phyloP scores from a whole-genome alignment of 805 yeast genomes.

The Maudiozyma bulderi region DNA sequence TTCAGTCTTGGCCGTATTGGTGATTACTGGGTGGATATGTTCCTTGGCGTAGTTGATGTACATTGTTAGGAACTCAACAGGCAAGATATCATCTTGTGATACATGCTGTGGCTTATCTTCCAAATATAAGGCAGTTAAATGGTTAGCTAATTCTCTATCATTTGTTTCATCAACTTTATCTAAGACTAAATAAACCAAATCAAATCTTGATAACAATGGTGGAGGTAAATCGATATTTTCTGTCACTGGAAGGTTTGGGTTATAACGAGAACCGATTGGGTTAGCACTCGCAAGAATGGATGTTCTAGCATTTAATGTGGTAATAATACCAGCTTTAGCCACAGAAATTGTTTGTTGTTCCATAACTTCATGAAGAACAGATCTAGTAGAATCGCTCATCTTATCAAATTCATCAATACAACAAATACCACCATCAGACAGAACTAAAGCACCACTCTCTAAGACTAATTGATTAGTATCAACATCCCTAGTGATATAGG shows the following conservation, averaged over 20 bases:
- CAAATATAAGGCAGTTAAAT: constrained; percentile 82
- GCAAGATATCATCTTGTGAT: constrained; percentile 56
- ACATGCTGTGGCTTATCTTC: constrained; percentile 78
- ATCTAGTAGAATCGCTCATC: constrained; percentile 89
- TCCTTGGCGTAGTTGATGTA: constrained; percentile 95
- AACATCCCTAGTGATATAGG: constrained; percentile 87
- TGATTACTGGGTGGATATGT: constrained; percentile 66
- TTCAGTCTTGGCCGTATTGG: constrained; percentile 72
- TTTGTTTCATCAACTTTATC: constrained; percentile 83
- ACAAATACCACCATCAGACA: constrained; percentile 97
- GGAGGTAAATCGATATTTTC: constrained; percentile 95
- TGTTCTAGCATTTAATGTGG: constrained; percentile 92
- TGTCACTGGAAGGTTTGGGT: constrained; percentile 91
- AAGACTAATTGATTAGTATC: constrained; percentile 89
- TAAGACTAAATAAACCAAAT: constrained; percentile 80
- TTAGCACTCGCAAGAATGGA: constrained; percentile 94
- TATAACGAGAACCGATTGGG: constrained; percentile 91
- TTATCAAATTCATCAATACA: constrained; percentile 98
- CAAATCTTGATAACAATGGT: constrained; percentile 88
- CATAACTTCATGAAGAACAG: constrained; percentile 97
- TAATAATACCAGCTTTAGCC: constrained; percentile 97
- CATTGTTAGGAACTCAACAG: constrained; percentile 76
- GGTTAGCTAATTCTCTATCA: constrained; percentile 82
- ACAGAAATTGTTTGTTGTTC: constrained; percentile 97
- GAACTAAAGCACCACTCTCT: constrained; percentile 91